Evolutionary conservation across 371 early-diverging fungal species (phyloP).

Genomic region (Scutellospora calospora): DNA sequence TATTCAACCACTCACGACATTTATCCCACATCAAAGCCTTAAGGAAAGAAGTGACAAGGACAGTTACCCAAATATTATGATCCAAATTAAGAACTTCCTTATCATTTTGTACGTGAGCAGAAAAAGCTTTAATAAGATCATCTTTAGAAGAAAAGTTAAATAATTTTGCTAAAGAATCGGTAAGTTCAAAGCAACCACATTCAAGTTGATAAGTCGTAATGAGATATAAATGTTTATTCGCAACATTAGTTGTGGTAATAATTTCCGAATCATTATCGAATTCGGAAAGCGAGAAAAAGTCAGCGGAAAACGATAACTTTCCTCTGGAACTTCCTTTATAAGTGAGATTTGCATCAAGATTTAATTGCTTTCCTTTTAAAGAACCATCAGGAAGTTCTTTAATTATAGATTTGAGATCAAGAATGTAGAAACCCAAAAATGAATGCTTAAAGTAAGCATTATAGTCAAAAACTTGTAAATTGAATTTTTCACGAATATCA

Average conservation of each 20-base stretch:
- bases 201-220: not conserved
- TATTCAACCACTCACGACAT: not conserved
- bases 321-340: not conserved
- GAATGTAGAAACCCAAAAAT: conserved; percentile 64
- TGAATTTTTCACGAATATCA: conserved; percentile 68
- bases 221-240: not conserved
- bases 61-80: not conserved
- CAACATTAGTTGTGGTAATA: not conserved
- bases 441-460: conserved; percentile 70
- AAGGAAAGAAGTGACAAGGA: conserved; percentile 1
- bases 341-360: not conserved
- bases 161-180: not conserved
- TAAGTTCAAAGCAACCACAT: conserved; percentile 26
- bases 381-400: not conserved
- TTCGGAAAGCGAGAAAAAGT: conserved; percentile 11
- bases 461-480: conserved; percentile 80
- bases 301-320: not conserved
- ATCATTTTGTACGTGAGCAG: not conserved
- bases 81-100: not conserved
- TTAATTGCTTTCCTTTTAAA: conserved; percentile 17
- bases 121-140: conserved; percentile 11
- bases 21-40: conserved; percentile 7
- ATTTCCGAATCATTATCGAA: not conserved
- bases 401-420: conserved; percentile 39
- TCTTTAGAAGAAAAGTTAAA: conserved; percentile 23